Evolutionary conservation across 2,329 filamentous ascomycete species (phyloP).

Genomic region (Talaromyces atroroseus): DNA sequence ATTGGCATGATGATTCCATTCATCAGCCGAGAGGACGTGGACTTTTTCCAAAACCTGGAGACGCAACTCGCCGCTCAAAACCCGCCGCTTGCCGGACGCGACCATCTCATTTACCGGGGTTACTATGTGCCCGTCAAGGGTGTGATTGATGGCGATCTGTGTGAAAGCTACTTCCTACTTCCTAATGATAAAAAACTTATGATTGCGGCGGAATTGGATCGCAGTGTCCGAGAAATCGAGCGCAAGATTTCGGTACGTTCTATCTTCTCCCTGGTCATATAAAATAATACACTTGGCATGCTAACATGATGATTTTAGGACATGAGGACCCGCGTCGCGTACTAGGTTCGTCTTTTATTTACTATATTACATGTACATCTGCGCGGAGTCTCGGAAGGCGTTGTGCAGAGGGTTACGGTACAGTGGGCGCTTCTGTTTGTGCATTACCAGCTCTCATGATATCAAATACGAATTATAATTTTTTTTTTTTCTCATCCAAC

Average conservation of each 20-base stretch:
- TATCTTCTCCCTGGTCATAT: slow-evolving; percentile 5
- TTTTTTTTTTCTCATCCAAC: background rate
- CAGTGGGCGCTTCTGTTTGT: background rate
- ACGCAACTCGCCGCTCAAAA: slow-evolving; percentile 81
- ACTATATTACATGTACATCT: slow-evolving; percentile 3
- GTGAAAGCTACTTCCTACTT: slow-evolving; percentile 81
- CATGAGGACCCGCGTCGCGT: slow-evolving; percentile 54
- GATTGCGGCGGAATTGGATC: slow-evolving; percentile 88
- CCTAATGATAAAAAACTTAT: slow-evolving; percentile 86
- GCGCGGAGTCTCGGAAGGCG: slow-evolving; percentile 13
- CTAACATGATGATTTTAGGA: slow-evolving; percentile 34
- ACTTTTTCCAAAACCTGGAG: slow-evolving; percentile 95
- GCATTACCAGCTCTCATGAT: background rate
- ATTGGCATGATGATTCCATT: slow-evolving; percentile 93
- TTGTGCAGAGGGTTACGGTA: background rate
- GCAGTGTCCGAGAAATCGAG: slow-evolving; percentile 88
- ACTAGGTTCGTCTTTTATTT: slow-evolving; percentile 25
- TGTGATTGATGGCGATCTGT: slow-evolving; percentile 92
- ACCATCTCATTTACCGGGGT: slow-evolving; percentile 90
- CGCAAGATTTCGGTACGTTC: slow-evolving; percentile 73
- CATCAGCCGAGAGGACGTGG: slow-evolving; percentile 82
- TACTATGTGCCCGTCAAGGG: slow-evolving; percentile 97
- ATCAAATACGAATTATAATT: background rate
- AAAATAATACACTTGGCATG: background rate
- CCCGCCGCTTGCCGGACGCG: slow-evolving; percentile 79